A percentile compares a stretch with the other conserved stretches of the same genome.
phyloP scores from a whole-genome alignment of 2,329 filamentous ascomycete genomes.

The Aspergillus quadricinctus region DNA sequence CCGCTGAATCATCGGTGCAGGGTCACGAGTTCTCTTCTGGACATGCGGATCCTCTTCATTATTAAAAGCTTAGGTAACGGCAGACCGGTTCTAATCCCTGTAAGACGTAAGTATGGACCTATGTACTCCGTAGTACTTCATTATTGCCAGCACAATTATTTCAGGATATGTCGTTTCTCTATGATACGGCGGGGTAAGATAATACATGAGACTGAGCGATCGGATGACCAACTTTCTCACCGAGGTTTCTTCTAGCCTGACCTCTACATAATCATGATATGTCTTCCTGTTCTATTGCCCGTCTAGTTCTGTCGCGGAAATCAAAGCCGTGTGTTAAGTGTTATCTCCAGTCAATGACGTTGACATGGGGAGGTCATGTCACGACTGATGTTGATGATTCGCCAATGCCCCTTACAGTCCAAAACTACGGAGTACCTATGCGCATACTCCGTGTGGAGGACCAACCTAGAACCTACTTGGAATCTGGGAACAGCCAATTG shows the following conservation, averaged over 20 bases:
- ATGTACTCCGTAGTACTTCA: neutral
- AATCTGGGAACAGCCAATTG: neutral
- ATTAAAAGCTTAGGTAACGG: constrained; percentile 13
- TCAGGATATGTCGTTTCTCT: too few relatives aligned
- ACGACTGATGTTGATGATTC: neutral
- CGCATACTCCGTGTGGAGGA: neutral
- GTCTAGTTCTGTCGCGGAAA: neutral
- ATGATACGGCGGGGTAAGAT: too few relatives aligned
- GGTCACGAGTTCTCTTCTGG: constrained; percentile 5
- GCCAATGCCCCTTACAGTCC: neutral
- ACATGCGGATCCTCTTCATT: constrained; percentile 7
- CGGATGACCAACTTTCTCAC: too few relatives aligned
- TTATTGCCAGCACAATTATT: neutral
- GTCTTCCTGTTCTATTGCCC: neutral
- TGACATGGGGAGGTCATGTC: neutral
- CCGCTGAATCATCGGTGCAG: neutral
- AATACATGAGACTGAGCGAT: too few relatives aligned
- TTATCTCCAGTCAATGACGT: neutral
- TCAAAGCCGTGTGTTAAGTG: neutral
- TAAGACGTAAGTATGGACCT: too few relatives aligned
- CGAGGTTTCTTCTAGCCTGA: neutral
- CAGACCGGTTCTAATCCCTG: neutral
- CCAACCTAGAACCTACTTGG: neutral
- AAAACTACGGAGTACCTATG: neutral
- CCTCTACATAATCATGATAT: neutral